These are phyloP conservation scores for Hondaea fermentalgiana DNA, from an alignment of 108 stramenopile genomes.

Conservation along the genomic window DNA sequence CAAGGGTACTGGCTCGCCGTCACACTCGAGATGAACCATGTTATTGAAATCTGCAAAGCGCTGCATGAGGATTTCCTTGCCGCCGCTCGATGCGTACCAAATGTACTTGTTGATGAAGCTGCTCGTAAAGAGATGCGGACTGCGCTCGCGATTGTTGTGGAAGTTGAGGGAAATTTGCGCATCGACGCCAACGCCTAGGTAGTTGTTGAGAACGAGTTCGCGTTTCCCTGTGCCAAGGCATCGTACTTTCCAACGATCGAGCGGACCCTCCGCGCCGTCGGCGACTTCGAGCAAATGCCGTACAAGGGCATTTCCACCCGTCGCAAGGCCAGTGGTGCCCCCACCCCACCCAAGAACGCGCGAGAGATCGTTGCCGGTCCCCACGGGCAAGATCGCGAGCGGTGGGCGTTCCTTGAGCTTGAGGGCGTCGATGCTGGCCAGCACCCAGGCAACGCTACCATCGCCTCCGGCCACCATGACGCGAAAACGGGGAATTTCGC, in stretches of 20 bases:
- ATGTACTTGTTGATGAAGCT: constrained; percentile 67
- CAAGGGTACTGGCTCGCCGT: constrained; percentile 69
- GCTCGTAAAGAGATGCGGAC: constrained; percentile 71
- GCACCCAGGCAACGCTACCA: constrained; percentile 84
- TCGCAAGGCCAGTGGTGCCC: constrained; percentile 64
- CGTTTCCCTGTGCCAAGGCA: constrained; percentile 47
- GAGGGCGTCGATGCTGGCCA: constrained; percentile 67
- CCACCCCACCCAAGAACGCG: constrained; percentile 72
- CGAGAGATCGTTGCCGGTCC: constrained; percentile 80
- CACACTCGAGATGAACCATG: constrained; percentile 65
- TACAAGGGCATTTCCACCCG: constrained; percentile 41
- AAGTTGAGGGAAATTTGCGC: constrained; percentile 75
- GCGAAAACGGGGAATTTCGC: constrained; percentile 53
- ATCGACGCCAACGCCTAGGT: constrained; percentile 78
- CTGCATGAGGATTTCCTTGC: constrained; percentile 71
- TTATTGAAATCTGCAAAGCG: constrained; percentile 57
- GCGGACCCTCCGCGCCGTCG: constrained; percentile 60
- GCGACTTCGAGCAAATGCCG: constrained; percentile 62
- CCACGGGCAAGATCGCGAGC: constrained; percentile 75
- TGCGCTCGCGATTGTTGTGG: constrained; percentile 61
- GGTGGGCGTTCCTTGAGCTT: constrained; percentile 64
- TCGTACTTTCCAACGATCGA: constrained; percentile 66
- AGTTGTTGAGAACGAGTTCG: constrained; percentile 69
- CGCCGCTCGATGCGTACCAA: constrained; percentile 77
- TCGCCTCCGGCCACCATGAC: constrained; percentile 80